Evolutionary conservation across 768 basidiomycete species (phyloP).

Genomic region (Tulasnella sp.): DNA sequence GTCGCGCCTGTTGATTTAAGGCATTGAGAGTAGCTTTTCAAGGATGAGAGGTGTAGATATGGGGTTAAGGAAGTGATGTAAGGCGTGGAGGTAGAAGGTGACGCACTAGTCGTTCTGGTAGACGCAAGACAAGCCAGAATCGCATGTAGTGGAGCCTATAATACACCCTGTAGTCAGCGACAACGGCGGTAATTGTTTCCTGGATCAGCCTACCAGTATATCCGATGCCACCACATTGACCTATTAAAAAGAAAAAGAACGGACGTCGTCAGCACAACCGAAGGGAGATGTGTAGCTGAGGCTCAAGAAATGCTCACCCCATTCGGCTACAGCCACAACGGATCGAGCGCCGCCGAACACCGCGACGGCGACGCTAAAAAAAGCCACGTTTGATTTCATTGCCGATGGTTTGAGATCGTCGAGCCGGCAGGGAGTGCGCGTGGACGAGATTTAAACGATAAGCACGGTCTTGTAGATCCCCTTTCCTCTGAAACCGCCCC

Average conservation of each 20-base stretch:
- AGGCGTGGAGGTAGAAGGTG: neutral
- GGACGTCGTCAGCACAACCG: neutral
- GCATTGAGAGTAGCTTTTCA: neutral
- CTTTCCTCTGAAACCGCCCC: neutral
- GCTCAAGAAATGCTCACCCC: neutral
- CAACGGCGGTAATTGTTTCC: neutral
- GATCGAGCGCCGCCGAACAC: neutral
- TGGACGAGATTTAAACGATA: neutral
- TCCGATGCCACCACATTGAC: neutral
- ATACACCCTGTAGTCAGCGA: neutral
- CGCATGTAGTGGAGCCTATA: neutral
- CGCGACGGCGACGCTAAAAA: neutral
- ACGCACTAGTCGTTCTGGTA: neutral
- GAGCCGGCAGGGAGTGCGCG: neutral
- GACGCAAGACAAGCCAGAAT: neutral
- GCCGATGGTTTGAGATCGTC: neutral
- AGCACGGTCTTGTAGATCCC: neutral
- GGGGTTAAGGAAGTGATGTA: neutral
- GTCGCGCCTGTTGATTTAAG: neutral
- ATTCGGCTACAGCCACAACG: neutral
- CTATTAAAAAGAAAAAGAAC: neutral
- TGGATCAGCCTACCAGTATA: neutral
- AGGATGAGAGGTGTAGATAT: neutral
- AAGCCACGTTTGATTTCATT: neutral
- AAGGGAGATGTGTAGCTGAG: neutral